Conservation (phyloP, 108 stramenopile species). For the Aurantiochytrium sp. region DNA sequence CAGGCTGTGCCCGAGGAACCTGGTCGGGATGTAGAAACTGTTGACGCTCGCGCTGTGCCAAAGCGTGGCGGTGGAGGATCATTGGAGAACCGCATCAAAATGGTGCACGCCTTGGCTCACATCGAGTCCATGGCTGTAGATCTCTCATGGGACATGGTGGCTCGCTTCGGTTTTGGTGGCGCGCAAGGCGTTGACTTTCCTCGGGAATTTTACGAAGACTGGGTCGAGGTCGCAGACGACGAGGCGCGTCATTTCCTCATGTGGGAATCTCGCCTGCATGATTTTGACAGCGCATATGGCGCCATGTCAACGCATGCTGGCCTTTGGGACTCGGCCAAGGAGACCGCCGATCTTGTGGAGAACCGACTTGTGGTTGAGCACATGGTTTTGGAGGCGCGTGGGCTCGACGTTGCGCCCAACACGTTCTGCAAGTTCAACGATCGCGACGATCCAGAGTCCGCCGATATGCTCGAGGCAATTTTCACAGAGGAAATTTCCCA, state of each 20-base stretch:
- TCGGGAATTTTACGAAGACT: constrained; percentile 25
- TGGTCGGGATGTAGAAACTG: neutral
- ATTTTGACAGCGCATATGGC: constrained; percentile 17
- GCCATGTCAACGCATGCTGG: constrained; percentile 13
- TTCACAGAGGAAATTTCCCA: constrained; percentile 29
- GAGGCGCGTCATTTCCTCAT: constrained; percentile 26
- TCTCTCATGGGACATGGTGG: constrained; percentile 36
- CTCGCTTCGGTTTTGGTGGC: neutral
- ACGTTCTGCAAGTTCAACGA: constrained; percentile 2
- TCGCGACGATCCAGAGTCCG: neutral
- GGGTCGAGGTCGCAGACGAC: constrained; percentile 15
- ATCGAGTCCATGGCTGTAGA: constrained; percentile 41
- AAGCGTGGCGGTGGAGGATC: neutral
- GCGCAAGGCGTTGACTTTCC: neutral
- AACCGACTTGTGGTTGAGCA: constrained; percentile 24
- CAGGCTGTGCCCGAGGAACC: neutral
- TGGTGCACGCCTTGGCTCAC: constrained; percentile 33
- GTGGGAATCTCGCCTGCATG: constrained; percentile 19
- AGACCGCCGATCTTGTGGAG: constrained; percentile 13
- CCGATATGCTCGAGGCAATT: constrained; percentile 21
- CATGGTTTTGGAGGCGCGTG: constrained; percentile 33
- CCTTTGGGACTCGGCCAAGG: constrained; percentile 28
- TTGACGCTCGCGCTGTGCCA: neutral
- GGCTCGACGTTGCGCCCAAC: constrained; percentile 27
- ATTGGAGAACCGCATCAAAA: neutral